A percentile compares a stretch with the other conserved stretches of the same genome.
These are phyloP conservation scores for Pezicula carpinea DNA, from an alignment of 2,329 filamentous ascomycete genomes.

Conservation along the genomic window DNA sequence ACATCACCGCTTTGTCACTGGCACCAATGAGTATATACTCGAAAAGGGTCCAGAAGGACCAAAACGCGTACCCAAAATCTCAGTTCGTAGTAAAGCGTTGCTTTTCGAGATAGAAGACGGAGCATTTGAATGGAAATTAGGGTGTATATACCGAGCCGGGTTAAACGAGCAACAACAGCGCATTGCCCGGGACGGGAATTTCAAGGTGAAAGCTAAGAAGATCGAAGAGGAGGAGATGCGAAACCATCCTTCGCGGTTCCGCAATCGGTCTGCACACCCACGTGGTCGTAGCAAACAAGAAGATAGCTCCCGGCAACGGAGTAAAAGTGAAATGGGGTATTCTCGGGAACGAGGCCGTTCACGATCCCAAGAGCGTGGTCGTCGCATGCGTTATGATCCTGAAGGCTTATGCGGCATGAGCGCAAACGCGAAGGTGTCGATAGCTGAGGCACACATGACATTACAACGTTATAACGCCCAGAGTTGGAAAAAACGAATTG, in stretches of 20 bases:
- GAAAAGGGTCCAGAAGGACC: slow-evolving; percentile 81
- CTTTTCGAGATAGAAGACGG: slow-evolving; percentile 94
- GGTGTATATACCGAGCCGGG: slow-evolving; percentile 87
- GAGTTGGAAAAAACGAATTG: slow-evolving; percentile 90
- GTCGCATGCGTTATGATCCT: slow-evolving; percentile 68
- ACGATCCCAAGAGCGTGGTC: slow-evolving; percentile 27
- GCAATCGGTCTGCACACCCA: slow-evolving; percentile 45
- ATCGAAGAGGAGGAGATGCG: slow-evolving; percentile 66
- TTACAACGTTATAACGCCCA: slow-evolving; percentile 79
- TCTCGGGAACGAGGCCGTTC: slow-evolving; percentile 24
- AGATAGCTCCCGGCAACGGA: slow-evolving; percentile 19
- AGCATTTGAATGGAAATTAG: slow-evolving; percentile 94
- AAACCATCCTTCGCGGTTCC: slow-evolving; percentile 46
- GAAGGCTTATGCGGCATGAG: slow-evolving; percentile 71
- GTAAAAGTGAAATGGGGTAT: slow-evolving; percentile 28
- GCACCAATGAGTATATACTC: slow-evolving; percentile 82
- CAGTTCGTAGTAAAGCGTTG: slow-evolving; percentile 74
- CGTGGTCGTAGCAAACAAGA: slow-evolving; percentile 24
- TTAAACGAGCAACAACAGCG: slow-evolving; percentile 86
- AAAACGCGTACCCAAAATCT: slow-evolving; percentile 81
- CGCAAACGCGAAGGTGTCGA: slow-evolving; percentile 65
- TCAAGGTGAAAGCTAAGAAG: slow-evolving; percentile 79
- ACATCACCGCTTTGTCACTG: slow-evolving; percentile 87
- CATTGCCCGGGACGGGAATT: slow-evolving; percentile 84
- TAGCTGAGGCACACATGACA: slow-evolving; percentile 70